A percentile compares a stretch with the other conserved stretches of the same genome.
phyloP scores from a whole-genome alignment of 2,329 filamentous ascomycete genomes.

The Stagonosporopsis cucurbitacearum region DNA sequence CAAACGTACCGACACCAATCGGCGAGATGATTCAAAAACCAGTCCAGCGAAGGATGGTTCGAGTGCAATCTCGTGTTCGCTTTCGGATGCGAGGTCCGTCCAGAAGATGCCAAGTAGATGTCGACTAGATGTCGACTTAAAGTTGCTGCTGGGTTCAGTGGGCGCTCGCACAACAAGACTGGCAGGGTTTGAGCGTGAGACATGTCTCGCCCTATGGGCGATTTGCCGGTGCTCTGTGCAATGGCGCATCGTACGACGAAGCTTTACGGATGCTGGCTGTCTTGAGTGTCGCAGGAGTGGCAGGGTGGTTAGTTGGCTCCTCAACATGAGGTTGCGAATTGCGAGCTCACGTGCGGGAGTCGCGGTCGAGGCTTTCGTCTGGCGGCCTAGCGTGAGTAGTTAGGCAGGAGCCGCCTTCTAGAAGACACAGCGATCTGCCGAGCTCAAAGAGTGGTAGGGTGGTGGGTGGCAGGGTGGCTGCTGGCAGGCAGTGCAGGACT shows the following conservation, averaged over 20 bases:
- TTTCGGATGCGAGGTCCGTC: background rate
- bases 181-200: slow-evolving; percentile 5
- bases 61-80: background rate
- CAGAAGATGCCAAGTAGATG: no score
- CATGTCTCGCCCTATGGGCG: background rate
- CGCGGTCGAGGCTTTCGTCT: background rate
- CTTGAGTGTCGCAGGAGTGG: background rate
- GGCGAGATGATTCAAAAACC: no score
- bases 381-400: background rate
- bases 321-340: background rate
- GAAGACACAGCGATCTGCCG: background rate
- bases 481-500: no score
- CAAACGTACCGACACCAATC: no score
- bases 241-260: background rate
- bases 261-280: background rate
- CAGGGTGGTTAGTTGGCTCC: no score
- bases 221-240: background rate
- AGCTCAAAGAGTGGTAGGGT: no score
- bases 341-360: background rate
- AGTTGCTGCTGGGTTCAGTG: slow-evolving; percentile 23
- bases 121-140: slow-evolving; percentile 36
- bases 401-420: slow-evolving; percentile 3
- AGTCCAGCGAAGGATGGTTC: no score
- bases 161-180: slow-evolving; percentile 2
- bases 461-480: no score